phyloP scores from a whole-genome alignment of 768 basidiomycete species.

The Russula vinacea region DNA sequence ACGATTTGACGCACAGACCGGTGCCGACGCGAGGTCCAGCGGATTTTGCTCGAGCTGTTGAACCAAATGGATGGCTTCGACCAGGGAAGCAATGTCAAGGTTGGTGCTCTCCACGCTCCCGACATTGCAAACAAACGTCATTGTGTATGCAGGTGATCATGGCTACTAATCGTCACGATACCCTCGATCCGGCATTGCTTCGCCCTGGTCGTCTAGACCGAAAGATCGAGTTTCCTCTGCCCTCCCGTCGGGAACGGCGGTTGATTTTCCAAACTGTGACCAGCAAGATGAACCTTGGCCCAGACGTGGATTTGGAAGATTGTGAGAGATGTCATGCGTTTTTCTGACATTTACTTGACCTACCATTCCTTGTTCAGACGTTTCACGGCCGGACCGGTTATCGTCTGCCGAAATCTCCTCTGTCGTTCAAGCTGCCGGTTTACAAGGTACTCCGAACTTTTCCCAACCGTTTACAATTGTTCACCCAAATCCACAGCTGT shows the following conservation, averaged over 20 bases:
- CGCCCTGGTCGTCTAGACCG: slow-evolving; percentile 96
- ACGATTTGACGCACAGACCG: slow-evolving; percentile 98
- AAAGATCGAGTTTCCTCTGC: slow-evolving; percentile 98
- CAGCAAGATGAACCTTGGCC: slow-evolving; percentile 94
- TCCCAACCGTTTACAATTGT: background rate
- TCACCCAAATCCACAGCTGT: slow-evolving; percentile 58
- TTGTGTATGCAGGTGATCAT: slow-evolving; percentile 80
- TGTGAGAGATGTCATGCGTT: slow-evolving; percentile 53
- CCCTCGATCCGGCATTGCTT: slow-evolving; percentile 93
- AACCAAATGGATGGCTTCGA: slow-evolving; percentile 99
- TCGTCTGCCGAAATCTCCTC: slow-evolving; percentile 95
- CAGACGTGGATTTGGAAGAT: slow-evolving; percentile 97
- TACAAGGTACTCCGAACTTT: slow-evolving; percentile 64
- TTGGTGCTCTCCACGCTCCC: slow-evolving; percentile 35
- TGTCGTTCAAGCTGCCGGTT: slow-evolving; percentile 93
- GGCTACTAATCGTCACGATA: slow-evolving; percentile 99
- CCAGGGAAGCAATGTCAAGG: slow-evolving; percentile 98
- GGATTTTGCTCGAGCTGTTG: slow-evolving; percentile 92
- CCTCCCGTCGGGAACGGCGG: slow-evolving; percentile 90
- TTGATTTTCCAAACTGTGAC: slow-evolving; percentile 98
- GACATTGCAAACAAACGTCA: background rate
- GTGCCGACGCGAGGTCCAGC: slow-evolving; percentile 98
- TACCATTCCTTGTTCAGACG: slow-evolving; percentile 54
- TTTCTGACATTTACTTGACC: background rate
- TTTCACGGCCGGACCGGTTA: slow-evolving; percentile 92